Evolutionary conservation across 768 basidiomycete genomes (phyloP).

Genomic region (Tulasnella sp.): DNA sequence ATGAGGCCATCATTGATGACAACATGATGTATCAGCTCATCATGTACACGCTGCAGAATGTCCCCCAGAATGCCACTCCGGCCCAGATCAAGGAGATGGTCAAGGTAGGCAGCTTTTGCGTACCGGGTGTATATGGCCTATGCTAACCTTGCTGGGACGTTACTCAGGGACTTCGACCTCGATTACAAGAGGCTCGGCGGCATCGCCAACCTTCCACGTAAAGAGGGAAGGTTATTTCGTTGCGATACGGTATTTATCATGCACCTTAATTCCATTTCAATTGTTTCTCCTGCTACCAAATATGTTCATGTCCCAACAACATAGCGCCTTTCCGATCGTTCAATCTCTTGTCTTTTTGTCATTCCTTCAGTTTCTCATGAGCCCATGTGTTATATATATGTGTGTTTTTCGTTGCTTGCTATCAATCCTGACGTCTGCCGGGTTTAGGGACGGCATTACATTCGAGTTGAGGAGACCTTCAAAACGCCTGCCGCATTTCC

Average conservation of each 20-base stretch:
- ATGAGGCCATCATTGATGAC: slow-evolving; percentile 27
- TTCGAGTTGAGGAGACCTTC: too few relatives aligned
- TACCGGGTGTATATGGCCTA: too few relatives aligned
- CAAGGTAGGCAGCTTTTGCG: background rate
- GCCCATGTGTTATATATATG: background rate
- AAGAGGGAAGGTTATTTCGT: background rate
- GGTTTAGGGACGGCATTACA: too few relatives aligned
- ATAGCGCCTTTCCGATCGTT: background rate
- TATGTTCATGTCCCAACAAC: background rate
- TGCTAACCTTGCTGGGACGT: background rate
- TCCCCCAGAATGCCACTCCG: background rate
- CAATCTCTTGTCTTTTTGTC: slow-evolving; percentile 3
- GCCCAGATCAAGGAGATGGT: slow-evolving; percentile 20
- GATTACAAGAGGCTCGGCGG: slow-evolving; percentile 7
- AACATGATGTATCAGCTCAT: slow-evolving; percentile 26
- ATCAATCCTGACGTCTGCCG: background rate
- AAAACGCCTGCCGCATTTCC: too few relatives aligned
- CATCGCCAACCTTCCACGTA: background rate
- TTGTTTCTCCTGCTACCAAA: background rate
- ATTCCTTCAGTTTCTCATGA: background rate
- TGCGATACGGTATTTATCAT: background rate
- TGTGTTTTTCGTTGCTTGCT: background rate
- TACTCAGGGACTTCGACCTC: slow-evolving; percentile 7
- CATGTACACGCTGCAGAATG: slow-evolving; percentile 15
- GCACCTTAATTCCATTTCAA: background rate